Base-by-base conservation (phyloP, 2,329 filamentous ascomycete species). In the Penicillium sp. region DNA sequence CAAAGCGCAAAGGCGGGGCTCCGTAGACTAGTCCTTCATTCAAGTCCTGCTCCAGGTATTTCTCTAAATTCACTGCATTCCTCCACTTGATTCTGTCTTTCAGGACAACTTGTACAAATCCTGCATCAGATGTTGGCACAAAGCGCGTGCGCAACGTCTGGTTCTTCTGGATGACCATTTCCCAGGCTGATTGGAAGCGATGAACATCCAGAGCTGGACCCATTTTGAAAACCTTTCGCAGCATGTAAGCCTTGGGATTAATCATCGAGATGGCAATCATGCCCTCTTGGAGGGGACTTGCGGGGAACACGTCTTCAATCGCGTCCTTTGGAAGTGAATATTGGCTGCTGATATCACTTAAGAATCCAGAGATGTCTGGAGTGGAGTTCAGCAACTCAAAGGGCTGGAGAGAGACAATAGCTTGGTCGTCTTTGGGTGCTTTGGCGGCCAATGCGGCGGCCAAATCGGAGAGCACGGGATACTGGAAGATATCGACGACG, bases 401-500 rank as follows among this genome's bases (percentile, higher is more conserved):
- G 4, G 32, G 32, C 24, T 6, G 24, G 24, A 27, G 5, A 14
- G 32, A 34, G 9, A 14, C 8, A 10, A 4, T 10, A 13, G 14
- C 11, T 7, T 34, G 10, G 11, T 13, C 32, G 7, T 14, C 11
- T 4, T 13, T 14, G 10, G 10, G 5, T 13, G 32, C 66, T 31
- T 32, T 32, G 16, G 16, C n/a, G 9, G 21, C 16, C 18, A 47
- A 39, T 6, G 24, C 34, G 1, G 48, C 14, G 10, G 57, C 60
- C 54, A 58, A 53, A 24, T 60, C 36, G 9, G n/a, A 36, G 13
- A 54, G 38, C 9, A 29, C n/a, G 6, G 52, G 52, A 18, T 45
- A 24, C 40, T 55, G 52, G n/a, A 64, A 57, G 27, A 64, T 58
- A 41, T 61, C 51, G 21, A 55, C 41, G 9, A 62, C 61, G 16